phyloP scores from a whole-genome alignment of 2,329 filamentous ascomycete genomes.

The Macrophomina tecta region DNA sequence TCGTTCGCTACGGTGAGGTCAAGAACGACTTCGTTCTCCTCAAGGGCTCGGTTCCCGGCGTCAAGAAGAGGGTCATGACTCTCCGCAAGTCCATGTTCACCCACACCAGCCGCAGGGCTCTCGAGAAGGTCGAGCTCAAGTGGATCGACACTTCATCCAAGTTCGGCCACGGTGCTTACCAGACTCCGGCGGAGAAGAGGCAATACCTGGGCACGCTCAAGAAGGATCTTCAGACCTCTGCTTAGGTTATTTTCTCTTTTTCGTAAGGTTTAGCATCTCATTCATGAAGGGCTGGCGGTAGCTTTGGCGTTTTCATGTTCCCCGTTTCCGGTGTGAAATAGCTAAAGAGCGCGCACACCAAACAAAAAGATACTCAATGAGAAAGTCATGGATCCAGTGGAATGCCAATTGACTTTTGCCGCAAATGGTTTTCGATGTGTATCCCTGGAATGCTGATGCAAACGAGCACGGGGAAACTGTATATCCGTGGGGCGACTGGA shows the following conservation, averaged over 20 bases:
- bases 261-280: slow-evolving; percentile 32
- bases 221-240: slow-evolving; percentile 76
- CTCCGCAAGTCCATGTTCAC: slow-evolving; percentile 98
- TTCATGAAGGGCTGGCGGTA: slow-evolving; percentile 45
- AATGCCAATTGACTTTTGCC: slow-evolving; percentile 20
- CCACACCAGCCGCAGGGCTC: slow-evolving; percentile 91
- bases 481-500: background rate
- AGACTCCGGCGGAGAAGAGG: slow-evolving; percentile 98
- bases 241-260: slow-evolving; percentile 49
- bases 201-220: slow-evolving; percentile 98
- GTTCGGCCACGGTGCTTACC: slow-evolving; percentile 99
- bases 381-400: slow-evolving; percentile 27
- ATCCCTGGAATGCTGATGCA: background rate
- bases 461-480: slow-evolving; percentile 3
- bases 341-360: slow-evolving; percentile 25
- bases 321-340: slow-evolving; percentile 21
- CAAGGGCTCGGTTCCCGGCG: slow-evolving; percentile 96
- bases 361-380: slow-evolving; percentile 29
- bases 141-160: slow-evolving; percentile 99
- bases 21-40: slow-evolving; percentile 99
- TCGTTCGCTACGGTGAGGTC: slow-evolving; percentile 98
- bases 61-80: slow-evolving; percentile 99
- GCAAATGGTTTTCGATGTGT: background rate
- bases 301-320: slow-evolving; percentile 40
- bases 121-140: slow-evolving; percentile 99